Conservation (phyloP, 2,329 filamentous ascomycete genomes). For the Aureobasidium musti region DNA sequence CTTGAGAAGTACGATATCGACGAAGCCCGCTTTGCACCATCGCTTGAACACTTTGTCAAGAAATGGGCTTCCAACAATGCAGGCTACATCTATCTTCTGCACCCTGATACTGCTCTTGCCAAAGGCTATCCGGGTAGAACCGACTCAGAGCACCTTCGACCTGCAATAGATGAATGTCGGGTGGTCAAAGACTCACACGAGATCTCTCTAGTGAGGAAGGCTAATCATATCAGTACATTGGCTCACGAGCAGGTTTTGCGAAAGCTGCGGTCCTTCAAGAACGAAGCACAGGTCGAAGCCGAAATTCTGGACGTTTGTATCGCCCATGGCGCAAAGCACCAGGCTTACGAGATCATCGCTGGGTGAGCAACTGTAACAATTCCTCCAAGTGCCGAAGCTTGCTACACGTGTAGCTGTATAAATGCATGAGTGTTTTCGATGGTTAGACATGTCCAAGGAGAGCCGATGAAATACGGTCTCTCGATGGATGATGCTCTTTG, state of each 20-base stretch:
- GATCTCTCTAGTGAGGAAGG: conserved; percentile 75
- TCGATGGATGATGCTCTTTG: neutral
- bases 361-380: conserved; percentile 46
- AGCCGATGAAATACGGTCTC: neutral
- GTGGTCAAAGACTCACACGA: conserved; percentile 85
- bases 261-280: conserved; percentile 63
- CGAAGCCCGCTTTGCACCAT: conserved; percentile 56
- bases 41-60: conserved; percentile 39
- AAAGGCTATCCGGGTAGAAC: neutral
- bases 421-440: neutral
- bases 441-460: neutral
- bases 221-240: conserved; percentile 74
- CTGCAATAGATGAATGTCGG: conserved; percentile 76
- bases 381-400: neutral
- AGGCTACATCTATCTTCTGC: conserved; percentile 42
- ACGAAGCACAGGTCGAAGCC: conserved; percentile 82
- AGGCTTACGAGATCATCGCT: conserved; percentile 88
- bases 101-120: conserved; percentile 33
- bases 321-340: conserved; percentile 68
- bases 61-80: conserved; percentile 39
- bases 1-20: conserved; percentile 77
- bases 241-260: conserved; percentile 75
- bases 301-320: conserved; percentile 73
- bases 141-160: conserved; percentile 51
- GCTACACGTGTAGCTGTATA: neutral